These are phyloP conservation scores for Zalaria obscura DNA, from an alignment of 2,329 filamentous ascomycete species.

Conservation along the genomic window DNA sequence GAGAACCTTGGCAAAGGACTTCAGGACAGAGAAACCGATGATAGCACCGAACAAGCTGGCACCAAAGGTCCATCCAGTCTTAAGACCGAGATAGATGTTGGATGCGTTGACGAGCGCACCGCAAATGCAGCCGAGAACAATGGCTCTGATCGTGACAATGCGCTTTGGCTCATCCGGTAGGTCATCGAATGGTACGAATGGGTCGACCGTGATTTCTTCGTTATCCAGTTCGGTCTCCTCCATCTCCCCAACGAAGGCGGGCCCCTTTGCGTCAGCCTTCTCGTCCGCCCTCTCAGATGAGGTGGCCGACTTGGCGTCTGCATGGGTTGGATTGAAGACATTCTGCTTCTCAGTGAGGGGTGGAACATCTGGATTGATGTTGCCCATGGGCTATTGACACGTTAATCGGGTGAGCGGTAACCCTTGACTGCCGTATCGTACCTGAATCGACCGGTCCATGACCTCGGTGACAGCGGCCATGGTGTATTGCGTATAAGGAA, in stretches of 20 bases:
- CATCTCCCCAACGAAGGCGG: conserved; percentile 13
- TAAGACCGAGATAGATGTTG: conserved; percentile 44
- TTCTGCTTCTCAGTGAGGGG: conserved; percentile 22
- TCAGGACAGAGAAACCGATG: conserved; percentile 37
- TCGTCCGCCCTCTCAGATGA: conserved; percentile 13
- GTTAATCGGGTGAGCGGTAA: background rate
- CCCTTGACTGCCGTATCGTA: background rate
- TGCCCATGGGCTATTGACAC: conserved; percentile 9
- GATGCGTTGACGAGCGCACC: conserved; percentile 46
- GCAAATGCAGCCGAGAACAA: conserved; percentile 39
- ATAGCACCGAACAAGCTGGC: conserved; percentile 30
- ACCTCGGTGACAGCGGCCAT: conserved; percentile 6
- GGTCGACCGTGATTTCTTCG: conserved; percentile 18
- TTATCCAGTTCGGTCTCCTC: conserved; percentile 14
- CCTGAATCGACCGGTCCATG: conserved; percentile 3
- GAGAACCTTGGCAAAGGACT: conserved; percentile 11
- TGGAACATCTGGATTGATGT: conserved; percentile 18
- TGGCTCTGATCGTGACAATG: conserved; percentile 40
- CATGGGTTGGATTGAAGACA: conserved; percentile 16
- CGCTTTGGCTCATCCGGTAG: conserved; percentile 29
- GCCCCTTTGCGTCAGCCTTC: conserved; percentile 14
- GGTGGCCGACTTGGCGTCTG: conserved; percentile 6
- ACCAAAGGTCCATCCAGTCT: conserved; percentile 27
- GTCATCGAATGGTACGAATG: conserved; percentile 28
- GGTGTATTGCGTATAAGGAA: background rate